A percentile compares a stretch with the other conserved stretches of the same genome.
These are phyloP conservation scores for Solanum lycopersicoides DNA, from an alignment of 257 asterid genomes.

Conservation along the genomic window DNA sequence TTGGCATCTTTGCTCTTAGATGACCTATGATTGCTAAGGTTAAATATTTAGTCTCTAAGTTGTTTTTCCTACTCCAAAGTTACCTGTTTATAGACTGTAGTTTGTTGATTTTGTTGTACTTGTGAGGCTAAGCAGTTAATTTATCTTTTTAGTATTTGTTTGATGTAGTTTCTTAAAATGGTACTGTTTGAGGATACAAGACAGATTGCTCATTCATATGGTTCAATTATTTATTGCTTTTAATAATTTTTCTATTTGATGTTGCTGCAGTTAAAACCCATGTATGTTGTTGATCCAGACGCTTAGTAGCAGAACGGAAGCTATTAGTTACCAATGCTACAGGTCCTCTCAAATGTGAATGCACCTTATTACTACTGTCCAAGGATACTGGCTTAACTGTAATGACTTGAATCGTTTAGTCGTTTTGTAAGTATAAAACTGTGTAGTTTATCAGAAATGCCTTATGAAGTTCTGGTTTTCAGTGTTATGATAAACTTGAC, in stretches of 20 bases:
- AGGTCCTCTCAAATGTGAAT: slow-evolving; percentile 9
- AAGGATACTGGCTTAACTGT: slow-evolving; percentile 8
- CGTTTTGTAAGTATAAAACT: slow-evolving; percentile 17
- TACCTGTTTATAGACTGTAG: background rate
- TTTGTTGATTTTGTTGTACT: background rate
- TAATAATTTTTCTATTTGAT: background rate
- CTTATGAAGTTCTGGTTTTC: slow-evolving; percentile 28
- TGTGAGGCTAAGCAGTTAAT: background rate
- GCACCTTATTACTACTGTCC: slow-evolving; percentile 13
- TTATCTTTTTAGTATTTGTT: background rate
- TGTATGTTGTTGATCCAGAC: slow-evolving; percentile 1
- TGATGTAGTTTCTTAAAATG: background rate
- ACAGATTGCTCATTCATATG: background rate
- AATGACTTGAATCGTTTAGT: slow-evolving; percentile 6
- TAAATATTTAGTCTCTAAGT: background rate
- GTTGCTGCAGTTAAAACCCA: slow-evolving; percentile 17
- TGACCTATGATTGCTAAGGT: background rate
- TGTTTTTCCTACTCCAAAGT: background rate
- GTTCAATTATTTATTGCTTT: background rate
- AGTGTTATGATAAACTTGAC: slow-evolving; percentile 21
- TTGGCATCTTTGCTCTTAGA: background rate
- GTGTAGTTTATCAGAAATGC: slow-evolving; percentile 19
- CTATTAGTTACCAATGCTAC: slow-evolving; percentile 10
- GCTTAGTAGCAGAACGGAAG: slow-evolving; percentile 15
- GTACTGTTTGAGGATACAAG: background rate